Conservation (phyloP, 2,329 filamentous ascomycete species). For the Cordyceps farinosa region DNA sequence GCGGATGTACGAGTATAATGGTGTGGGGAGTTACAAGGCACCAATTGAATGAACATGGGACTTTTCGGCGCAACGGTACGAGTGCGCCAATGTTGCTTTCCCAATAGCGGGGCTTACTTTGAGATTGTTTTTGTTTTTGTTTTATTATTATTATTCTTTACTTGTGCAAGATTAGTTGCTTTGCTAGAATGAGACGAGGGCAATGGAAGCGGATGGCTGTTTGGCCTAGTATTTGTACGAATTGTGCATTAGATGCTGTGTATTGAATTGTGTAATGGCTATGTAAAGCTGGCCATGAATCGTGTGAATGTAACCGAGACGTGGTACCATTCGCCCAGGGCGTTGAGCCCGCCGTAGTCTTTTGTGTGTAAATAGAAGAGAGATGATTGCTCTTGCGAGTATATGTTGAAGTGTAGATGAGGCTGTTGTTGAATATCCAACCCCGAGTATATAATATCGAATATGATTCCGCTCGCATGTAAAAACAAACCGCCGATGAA, state of each 20-base stretch:
- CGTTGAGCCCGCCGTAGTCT: background rate
- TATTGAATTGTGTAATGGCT: background rate
- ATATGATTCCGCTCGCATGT: background rate
- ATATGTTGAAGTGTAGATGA: constrained; percentile 11
- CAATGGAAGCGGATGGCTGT: too few species aligned
- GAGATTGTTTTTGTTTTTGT: background rate
- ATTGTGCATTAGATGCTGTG: background rate
- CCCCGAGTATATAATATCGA: background rate
- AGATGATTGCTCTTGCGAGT: constrained; percentile 11
- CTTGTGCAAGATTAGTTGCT: background rate
- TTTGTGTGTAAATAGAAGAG: background rate
- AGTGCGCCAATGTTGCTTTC: background rate
- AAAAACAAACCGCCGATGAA: background rate
- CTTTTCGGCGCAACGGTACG: background rate
- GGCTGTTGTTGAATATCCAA: constrained; percentile 12
- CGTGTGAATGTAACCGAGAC: background rate
- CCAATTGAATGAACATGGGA: background rate
- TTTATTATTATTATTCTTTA: background rate
- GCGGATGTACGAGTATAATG: constrained; percentile 11
- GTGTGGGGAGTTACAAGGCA: background rate
- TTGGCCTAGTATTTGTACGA: too few species aligned
- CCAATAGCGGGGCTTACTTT: background rate
- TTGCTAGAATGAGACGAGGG: background rate
- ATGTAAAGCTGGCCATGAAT: background rate
- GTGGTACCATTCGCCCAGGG: background rate